Evolutionary conservation across 371 early-diverging fungal species (phyloP).

Genomic region (Amoeboradix gromovi): DNA sequence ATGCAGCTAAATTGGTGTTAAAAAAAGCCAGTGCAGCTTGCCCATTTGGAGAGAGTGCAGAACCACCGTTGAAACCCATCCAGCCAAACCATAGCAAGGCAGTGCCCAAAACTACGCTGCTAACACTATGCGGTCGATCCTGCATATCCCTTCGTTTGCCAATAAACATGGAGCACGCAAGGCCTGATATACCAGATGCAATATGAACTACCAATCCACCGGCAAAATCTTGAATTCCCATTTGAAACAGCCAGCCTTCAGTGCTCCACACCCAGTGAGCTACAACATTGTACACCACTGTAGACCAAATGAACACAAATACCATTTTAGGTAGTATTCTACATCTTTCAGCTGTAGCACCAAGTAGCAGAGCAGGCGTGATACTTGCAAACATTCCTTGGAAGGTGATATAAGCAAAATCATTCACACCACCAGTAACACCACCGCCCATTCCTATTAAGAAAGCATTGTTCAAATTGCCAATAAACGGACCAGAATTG

Average conservation of each 20-base stretch:
- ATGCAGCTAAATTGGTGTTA: conserved; percentile 53
- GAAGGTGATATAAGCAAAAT: conserved; percentile 1
- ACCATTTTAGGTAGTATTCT: conserved; percentile 3
- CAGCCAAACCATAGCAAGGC: conserved; percentile 67
- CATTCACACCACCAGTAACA: conserved; percentile 21
- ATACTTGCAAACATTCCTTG: conserved; percentile 5
- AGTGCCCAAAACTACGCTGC: conserved; percentile 56
- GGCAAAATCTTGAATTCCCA: conserved; percentile 3
- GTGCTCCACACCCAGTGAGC: conserved; percentile 5
- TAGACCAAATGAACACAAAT: conserved; percentile 5
- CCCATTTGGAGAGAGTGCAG: conserved; percentile 40
- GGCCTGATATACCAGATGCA: conserved; percentile 52
- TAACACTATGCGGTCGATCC: conserved; percentile 10
- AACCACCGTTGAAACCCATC: conserved; percentile 65
- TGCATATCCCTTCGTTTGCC: conserved; percentile 24
- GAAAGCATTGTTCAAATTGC: conserved; percentile 3
- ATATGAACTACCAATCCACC: conserved; percentile 72
- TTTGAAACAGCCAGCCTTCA: conserved; percentile 2
- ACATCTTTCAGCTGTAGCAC: conserved; percentile 3
- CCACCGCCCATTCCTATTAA: conserved; percentile 5
- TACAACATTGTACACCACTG: conserved; percentile 3
- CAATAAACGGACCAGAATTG: conserved; percentile 5
- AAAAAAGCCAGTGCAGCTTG: conserved; percentile 55
- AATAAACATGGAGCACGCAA: conserved; percentile 46
- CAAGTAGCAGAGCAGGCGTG: conserved; percentile 3